A percentile compares a stretch with the other conserved stretches of the same genome.
These are phyloP conservation scores for Alternaria sp. DNA, from an alignment of 2,329 filamentous ascomycete genomes.

Conservation along the genomic window DNA sequence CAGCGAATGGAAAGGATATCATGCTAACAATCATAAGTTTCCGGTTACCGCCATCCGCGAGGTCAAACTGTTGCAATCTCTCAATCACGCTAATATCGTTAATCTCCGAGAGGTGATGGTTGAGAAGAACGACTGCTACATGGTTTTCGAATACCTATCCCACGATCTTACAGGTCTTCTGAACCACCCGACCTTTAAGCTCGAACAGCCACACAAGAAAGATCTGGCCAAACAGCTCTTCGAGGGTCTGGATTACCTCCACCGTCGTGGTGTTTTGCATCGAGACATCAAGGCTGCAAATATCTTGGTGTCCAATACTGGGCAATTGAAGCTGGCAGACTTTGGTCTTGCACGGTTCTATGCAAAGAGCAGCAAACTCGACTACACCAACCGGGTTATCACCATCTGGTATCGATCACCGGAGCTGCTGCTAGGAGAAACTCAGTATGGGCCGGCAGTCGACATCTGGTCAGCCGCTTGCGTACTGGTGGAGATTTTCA, in stretches of 20 bases:
- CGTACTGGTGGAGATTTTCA: constrained; percentile 96
- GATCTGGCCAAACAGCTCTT: constrained; percentile 93
- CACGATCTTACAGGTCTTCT: constrained; percentile 94
- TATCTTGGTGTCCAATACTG: constrained; percentile 89
- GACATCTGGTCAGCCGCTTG: constrained; percentile 98
- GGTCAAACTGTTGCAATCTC: constrained; percentile 88
- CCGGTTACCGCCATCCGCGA: constrained; percentile 90
- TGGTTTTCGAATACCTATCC: constrained; percentile 98
- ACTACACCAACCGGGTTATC: constrained; percentile 98
- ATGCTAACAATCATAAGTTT: constrained; percentile 60
- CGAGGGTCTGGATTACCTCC: constrained; percentile 90
- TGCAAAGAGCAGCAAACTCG: constrained; percentile 86
- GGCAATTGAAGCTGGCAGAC: constrained; percentile 90
- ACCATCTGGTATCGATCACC: constrained; percentile 99
- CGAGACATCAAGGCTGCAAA: constrained; percentile 99
- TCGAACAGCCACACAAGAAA: constrained; percentile 88
- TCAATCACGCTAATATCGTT: constrained; percentile 84
- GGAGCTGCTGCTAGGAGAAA: constrained; percentile 86
- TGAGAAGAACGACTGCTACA: constrained; percentile 97
- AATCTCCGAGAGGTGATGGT: constrained; percentile 94
- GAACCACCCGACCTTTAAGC: constrained; percentile 90
- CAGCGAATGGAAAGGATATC: not conserved
- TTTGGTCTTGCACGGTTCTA: constrained; percentile 97
- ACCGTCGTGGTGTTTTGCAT: constrained; percentile 91
- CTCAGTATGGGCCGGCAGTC: constrained; percentile 97